Conservation (phyloP, 2,329 filamentous ascomycete genomes). For the Cytospora paraplurivora region DNA sequence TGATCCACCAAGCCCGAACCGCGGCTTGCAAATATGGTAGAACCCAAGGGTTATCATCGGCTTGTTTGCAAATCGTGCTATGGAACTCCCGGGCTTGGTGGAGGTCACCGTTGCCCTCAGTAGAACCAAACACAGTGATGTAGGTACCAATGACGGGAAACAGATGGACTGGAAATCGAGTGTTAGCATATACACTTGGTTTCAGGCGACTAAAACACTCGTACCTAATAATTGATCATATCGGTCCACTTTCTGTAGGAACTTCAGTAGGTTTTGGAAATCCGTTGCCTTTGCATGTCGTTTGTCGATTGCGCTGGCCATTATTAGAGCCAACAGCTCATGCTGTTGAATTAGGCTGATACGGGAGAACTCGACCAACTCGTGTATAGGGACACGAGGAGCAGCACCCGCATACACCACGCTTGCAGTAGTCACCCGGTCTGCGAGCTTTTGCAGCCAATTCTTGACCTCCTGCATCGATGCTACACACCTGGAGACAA, state of each 20-base stretch:
- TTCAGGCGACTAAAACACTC: constrained; percentile 27
- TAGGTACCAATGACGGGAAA: constrained; percentile 78
- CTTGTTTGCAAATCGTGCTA: constrained; percentile 63
- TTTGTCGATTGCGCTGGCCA: constrained; percentile 76
- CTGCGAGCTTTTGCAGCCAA: constrained; percentile 74
- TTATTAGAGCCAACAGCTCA: constrained; percentile 80
- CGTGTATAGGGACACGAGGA: constrained; percentile 60
- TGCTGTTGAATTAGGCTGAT: constrained; percentile 85
- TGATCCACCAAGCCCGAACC: constrained; percentile 82
- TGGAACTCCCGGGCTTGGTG: constrained; percentile 72
- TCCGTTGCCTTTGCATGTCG: constrained; percentile 71
- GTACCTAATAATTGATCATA: constrained; percentile 67
- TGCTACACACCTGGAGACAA: constrained; percentile 73
- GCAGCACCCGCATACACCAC: constrained; percentile 69
- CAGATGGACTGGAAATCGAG: constrained; percentile 65
- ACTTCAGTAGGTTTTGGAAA: constrained; percentile 70
- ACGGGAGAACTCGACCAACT: constrained; percentile 79
- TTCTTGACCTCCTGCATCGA: constrained; percentile 75
- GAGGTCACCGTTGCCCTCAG: constrained; percentile 69
- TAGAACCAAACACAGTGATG: constrained; percentile 76
- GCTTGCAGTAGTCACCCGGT: constrained; percentile 74
- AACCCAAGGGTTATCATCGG: constrained; percentile 71
- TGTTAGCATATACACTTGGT: constrained; percentile 1
- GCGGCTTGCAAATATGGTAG: constrained; percentile 78
- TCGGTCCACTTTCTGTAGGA: constrained; percentile 70